phyloP scores from a whole-genome alignment of 768 basidiomycete species.

The Phylloporus arenicola region DNA sequence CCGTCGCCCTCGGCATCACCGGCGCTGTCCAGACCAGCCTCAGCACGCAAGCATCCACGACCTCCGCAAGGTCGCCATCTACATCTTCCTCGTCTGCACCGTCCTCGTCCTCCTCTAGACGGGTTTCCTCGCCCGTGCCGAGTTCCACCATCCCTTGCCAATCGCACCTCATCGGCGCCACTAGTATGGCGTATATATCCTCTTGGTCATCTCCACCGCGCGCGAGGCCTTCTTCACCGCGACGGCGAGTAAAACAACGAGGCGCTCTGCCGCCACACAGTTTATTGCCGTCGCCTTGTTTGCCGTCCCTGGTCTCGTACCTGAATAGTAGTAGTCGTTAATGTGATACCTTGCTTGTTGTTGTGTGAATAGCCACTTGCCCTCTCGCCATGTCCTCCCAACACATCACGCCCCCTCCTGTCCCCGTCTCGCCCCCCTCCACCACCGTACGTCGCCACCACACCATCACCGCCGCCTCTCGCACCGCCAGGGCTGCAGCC shows the following conservation, averaged over 20 bases:
- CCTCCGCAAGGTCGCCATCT: slow-evolving; percentile 24
- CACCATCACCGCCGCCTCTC: slow-evolving; percentile 73
- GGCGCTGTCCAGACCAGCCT: slow-evolving; percentile 15
- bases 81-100: slow-evolving; percentile 28
- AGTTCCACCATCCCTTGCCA: neutral
- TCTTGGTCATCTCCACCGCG: slow-evolving; percentile 16
- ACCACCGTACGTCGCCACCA: slow-evolving; percentile 72
- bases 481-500: slow-evolving; percentile 49
- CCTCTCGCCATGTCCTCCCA: slow-evolving; percentile 33
- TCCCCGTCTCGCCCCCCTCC: slow-evolving; percentile 32
- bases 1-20: slow-evolving; percentile 26
- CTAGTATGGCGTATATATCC: slow-evolving; percentile 19
- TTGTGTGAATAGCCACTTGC: slow-evolving; percentile 14
- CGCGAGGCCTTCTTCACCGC: slow-evolving; percentile 30
- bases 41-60: neutral
- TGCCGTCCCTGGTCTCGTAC: slow-evolving; percentile 29
- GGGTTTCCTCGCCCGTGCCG: slow-evolving; percentile 16
- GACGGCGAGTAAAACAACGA: slow-evolving; percentile 23
- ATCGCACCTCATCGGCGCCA: slow-evolving; percentile 11
- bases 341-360: neutral
- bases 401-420: slow-evolving; percentile 39
- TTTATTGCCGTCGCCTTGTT: slow-evolving; percentile 28
- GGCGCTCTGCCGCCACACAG: slow-evolving; percentile 26
- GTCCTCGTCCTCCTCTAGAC: slow-evolving; percentile 18
- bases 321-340: slow-evolving; percentile 5